phyloP scores from a whole-genome alignment of 1,284 basidiomycete genomes.

The Porodaedalea pini region DNA sequence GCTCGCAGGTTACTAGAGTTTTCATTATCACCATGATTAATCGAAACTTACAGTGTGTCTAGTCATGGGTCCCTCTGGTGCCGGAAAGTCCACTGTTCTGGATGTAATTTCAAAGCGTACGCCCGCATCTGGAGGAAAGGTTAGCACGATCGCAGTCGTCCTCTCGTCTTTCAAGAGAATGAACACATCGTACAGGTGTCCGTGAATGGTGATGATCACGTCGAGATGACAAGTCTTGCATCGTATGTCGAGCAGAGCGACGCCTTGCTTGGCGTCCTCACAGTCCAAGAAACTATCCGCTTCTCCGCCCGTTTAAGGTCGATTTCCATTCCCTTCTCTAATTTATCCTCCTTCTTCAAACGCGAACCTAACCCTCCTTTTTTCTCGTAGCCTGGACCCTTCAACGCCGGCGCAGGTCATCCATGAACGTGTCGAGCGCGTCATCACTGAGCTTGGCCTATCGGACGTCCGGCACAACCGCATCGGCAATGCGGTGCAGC shows the following conservation, averaged over 20 bases:
- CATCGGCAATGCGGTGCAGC: conserved; percentile 54
- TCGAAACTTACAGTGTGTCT: conserved; percentile 19
- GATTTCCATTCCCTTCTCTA: conserved; percentile 20
- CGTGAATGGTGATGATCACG: conserved; percentile 21
- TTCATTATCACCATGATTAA: not conserved
- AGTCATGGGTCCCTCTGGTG: conserved; percentile 50
- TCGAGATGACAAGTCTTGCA: conserved; percentile 29
- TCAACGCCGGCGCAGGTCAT: conserved; percentile 38
- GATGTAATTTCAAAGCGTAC: conserved; percentile 45
- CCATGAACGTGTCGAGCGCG: conserved; percentile 48
- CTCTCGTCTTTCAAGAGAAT: not conserved
- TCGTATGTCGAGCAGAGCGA: conserved; percentile 64
- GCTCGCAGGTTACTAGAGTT: conserved; percentile 30
- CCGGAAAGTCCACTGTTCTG: conserved; percentile 43
- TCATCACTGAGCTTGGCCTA: conserved; percentile 55
- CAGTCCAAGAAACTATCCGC: conserved; percentile 59
- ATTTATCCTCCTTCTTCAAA: not conserved
- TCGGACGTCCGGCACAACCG: conserved; percentile 50
- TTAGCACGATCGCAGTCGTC: conserved; percentile 22
- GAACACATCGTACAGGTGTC: no score
- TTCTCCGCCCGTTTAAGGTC: conserved; percentile 57
- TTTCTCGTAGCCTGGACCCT: conserved; percentile 42
- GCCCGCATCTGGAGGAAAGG: conserved; percentile 29
- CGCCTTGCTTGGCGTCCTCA: conserved; percentile 55
- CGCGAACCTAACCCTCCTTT: not conserved